These are phyloP conservation scores for Phytophthora colocasiae DNA, from an alignment of 352 stramenopile genomes.

Conservation along the genomic window DNA sequence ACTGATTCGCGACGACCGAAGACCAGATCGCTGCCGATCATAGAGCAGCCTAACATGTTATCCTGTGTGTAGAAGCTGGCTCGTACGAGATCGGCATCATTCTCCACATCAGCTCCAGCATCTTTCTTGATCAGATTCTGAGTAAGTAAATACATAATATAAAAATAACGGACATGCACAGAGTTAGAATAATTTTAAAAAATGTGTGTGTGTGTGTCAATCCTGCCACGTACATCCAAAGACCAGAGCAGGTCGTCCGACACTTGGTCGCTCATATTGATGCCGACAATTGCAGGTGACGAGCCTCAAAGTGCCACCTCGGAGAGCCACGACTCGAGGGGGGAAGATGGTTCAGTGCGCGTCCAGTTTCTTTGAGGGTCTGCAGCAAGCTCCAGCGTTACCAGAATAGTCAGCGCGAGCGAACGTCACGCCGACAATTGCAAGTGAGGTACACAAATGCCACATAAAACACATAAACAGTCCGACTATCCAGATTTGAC, in stretches of 20 bases:
- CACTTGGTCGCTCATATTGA: slow-evolving; percentile 60
- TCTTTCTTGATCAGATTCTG: slow-evolving; percentile 59
- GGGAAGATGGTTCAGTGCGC: slow-evolving; percentile 25
- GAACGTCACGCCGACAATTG: slow-evolving; percentile 37
- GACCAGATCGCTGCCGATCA: slow-evolving; percentile 56
- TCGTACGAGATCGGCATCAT: slow-evolving; percentile 45
- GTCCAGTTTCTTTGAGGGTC: slow-evolving; percentile 6
- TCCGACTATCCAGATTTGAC: slow-evolving; percentile 2
- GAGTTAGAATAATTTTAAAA: slow-evolving; percentile 4
- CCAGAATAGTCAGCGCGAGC: slow-evolving; percentile 45
- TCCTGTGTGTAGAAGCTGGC: slow-evolving; percentile 58
- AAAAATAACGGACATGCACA: slow-evolving; percentile 16
- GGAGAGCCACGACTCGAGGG: not conserved
- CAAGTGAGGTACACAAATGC: slow-evolving; percentile 21
- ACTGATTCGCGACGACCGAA: slow-evolving; percentile 46
- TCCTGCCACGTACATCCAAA: slow-evolving; percentile 54
- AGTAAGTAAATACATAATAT: slow-evolving; percentile 12
- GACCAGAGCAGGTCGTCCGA: slow-evolving; percentile 77
- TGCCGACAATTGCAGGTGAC: slow-evolving; percentile 11
- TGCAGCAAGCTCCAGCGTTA: slow-evolving; percentile 33
- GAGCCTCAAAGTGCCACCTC: slow-evolving; percentile 11
- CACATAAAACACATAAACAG: slow-evolving; percentile 9
- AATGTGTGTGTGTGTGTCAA: not conserved
- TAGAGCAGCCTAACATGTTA: slow-evolving; percentile 38
- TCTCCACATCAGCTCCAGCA: slow-evolving; percentile 34